A percentile compares a stretch with the other conserved stretches of the same genome.
Conservation (phyloP, 225 moss, liverwort and hornwort genomes). For the Polytrichum formosum region DNA sequence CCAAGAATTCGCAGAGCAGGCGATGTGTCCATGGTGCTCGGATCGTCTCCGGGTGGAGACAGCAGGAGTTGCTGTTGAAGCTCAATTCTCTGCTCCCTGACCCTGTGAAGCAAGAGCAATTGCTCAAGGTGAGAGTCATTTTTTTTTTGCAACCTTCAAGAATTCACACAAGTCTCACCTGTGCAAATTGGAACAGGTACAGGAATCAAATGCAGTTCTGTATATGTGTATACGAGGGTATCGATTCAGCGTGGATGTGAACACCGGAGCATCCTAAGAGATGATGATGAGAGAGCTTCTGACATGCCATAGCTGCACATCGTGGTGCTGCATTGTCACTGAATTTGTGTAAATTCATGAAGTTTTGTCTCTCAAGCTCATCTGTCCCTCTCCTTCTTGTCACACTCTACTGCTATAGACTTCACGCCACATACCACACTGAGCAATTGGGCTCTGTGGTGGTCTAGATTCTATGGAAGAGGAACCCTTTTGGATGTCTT, state of each 20-base stretch:
- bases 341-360: too few relatives aligned
- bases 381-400: too few relatives aligned
- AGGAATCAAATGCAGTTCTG: not conserved
- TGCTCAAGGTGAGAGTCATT: slow-evolving; percentile 28
- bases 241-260: not conserved
- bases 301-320: too few relatives aligned
- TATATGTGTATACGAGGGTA: not conserved
- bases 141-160: not conserved
- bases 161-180: not conserved
- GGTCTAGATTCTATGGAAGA: too few relatives aligned
- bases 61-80: slow-evolving; percentile 43
- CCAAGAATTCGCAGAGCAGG: slow-evolving; percentile 41
- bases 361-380: too few relatives aligned
- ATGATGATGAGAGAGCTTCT: not conserved
- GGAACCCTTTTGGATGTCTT: too few relatives aligned
- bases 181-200: not conserved
- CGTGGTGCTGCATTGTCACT: too few relatives aligned
- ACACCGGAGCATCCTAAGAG: not conserved
- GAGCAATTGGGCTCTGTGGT: too few relatives aligned
- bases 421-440: too few relatives aligned
- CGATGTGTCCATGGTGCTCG: slow-evolving; percentile 40
- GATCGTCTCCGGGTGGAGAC: slow-evolving; percentile 53
- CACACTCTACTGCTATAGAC: too few relatives aligned
- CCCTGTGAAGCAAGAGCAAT: slow-evolving; percentile 13
- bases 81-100: slow-evolving; percentile 30